These are phyloP conservation scores for Monosporascus sp. DNA, from an alignment of 2,329 filamentous ascomycete genomes.

Conservation along the genomic window DNA sequence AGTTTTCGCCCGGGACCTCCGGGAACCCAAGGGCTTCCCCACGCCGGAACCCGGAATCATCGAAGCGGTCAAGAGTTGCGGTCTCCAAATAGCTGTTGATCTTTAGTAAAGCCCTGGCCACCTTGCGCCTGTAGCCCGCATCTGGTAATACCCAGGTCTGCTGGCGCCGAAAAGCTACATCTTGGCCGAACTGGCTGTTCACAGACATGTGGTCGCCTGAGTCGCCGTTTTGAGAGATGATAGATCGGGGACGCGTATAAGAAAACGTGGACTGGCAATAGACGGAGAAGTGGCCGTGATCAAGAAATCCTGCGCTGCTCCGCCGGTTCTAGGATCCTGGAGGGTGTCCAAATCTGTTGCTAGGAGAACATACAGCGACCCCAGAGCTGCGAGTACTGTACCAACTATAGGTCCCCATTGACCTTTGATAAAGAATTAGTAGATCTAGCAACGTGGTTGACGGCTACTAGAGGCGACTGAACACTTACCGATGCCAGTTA, in stretches of 20 bases:
- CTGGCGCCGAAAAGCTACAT: background rate
- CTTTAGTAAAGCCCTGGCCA: constrained; percentile 37
- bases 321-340: constrained; percentile 3
- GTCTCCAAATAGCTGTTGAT: constrained; percentile 42
- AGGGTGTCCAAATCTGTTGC: constrained; percentile 26
- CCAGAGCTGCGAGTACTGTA: constrained; percentile 50
- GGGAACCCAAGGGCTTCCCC: constrained; percentile 47
- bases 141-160: constrained; percentile 5
- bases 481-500: constrained; percentile 51
- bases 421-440: constrained; percentile 27
- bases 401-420: constrained; percentile 58
- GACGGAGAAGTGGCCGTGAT: constrained; percentile 22
- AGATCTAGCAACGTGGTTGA: background rate
- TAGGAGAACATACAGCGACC: constrained; percentile 52
- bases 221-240: constrained; percentile 3
- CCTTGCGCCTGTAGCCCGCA: constrained; percentile 31
- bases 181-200: background rate
- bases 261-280: background rate
- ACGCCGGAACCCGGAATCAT: constrained; percentile 42
- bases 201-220: constrained; percentile 1
- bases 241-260: background rate
- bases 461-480: background rate
- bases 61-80: constrained; percentile 40
- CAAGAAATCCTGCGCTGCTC: constrained; percentile 7
- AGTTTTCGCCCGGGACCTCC: constrained; percentile 47